A percentile compares a stretch with the other conserved stretches of the same genome.
These are phyloP conservation scores for Venturiaceae sp. DNA, from an alignment of 2,329 filamentous ascomycete genomes.

Conservation along the genomic window DNA sequence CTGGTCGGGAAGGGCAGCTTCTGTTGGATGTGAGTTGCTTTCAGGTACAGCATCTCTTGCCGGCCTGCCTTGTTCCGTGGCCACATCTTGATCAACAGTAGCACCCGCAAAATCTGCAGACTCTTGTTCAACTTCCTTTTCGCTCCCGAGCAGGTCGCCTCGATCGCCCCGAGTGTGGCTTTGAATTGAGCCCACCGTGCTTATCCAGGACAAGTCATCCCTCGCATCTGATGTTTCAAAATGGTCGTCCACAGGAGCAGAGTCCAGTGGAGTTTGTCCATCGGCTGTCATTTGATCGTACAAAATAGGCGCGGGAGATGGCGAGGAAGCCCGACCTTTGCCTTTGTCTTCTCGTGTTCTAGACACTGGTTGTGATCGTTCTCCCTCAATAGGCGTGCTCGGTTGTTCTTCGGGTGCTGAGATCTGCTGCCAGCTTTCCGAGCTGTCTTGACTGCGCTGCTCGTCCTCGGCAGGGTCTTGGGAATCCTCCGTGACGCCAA, in stretches of 20 bases:
- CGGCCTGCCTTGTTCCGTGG: too few species aligned
- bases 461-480: constrained; percentile 16
- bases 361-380: background rate
- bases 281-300: background rate
- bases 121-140: background rate
- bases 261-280: background rate
- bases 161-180: background rate
- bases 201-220: constrained; percentile 3
- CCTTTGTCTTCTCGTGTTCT: background rate
- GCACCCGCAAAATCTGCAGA: too few species aligned
- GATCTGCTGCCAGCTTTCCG: constrained; percentile 30
- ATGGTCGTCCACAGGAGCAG: background rate
- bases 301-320: background rate
- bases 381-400: background rate
- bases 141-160: background rate
- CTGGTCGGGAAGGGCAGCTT: background rate
- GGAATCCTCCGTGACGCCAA: background rate
- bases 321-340: background rate
- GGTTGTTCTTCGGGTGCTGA: constrained; percentile 6
- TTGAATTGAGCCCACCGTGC: constrained; percentile 1
- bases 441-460: constrained; percentile 15
- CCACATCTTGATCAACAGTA: too few species aligned
- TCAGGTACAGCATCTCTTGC: too few species aligned
- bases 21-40: background rate
- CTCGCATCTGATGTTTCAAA: background rate